Percentiles rank a stretch among this genome's conserved stretches.
These are phyloP conservation scores for Botrytis cinerea DNA, from an alignment of 2,329 filamentous ascomycete species.

Conservation along the genomic window DNA sequence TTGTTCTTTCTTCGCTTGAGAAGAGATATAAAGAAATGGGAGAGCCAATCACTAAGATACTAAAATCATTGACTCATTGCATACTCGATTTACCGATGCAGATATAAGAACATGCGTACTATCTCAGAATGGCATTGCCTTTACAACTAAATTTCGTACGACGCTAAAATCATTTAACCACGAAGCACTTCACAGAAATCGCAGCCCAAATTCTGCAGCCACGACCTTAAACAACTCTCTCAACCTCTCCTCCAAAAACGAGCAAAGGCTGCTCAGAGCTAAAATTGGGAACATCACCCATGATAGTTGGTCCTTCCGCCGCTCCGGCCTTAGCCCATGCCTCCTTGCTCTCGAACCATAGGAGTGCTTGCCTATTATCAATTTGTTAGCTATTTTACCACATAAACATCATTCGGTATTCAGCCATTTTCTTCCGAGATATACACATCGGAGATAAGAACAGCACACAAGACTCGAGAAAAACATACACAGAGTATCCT, in stretches of 20 bases:
- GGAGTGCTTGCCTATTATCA: not conserved
- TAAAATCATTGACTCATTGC: not conserved
- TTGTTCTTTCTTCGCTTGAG: not conserved
- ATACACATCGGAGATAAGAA: not conserved
- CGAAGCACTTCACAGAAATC: not conserved
- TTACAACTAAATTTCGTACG: not conserved
- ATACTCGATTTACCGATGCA: not conserved
- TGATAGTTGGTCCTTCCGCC: not conserved
- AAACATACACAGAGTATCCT: conserved; percentile 9
- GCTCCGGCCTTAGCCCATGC: not conserved
- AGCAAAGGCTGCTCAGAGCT: conserved; percentile 11
- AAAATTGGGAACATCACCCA: conserved; percentile 12
- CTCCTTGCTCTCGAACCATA: conserved; percentile 13
- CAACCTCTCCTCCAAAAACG: conserved; percentile 2
- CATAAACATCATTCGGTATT: not conserved
- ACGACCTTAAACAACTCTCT: not conserved
- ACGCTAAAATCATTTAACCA: not conserved
- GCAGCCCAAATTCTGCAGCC: too few species aligned
- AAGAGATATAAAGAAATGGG: not conserved
- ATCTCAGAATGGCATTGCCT: not conserved
- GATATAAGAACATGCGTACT: not conserved
- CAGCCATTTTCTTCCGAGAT: not conserved
- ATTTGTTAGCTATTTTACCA: not conserved
- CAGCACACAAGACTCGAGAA: not conserved
- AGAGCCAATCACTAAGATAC: not conserved